phyloP scores from a whole-genome alignment of 2,329 filamentous ascomycete genomes.

The Tympanopsis confertula region DNA sequence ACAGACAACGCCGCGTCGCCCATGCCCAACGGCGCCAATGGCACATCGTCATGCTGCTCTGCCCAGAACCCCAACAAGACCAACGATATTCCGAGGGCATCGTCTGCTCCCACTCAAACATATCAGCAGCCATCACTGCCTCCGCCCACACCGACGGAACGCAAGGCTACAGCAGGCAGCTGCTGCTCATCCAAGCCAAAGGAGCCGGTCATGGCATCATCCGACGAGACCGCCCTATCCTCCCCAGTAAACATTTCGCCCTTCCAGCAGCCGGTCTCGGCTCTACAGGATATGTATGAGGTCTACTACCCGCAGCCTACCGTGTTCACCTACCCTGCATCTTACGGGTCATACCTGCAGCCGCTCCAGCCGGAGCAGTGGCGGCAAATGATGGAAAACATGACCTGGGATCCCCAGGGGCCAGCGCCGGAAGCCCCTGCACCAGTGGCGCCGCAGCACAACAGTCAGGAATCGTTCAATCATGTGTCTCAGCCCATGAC shows the following conservation, averaged over 20 bases:
- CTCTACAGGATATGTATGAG: conserved; percentile 25
- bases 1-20: not conserved
- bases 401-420: conserved; percentile 18
- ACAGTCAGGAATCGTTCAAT: no score
- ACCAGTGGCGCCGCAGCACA: not conserved
- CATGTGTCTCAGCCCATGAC: conserved; percentile 4
- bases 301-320: conserved; percentile 28
- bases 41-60: not conserved
- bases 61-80: not conserved
- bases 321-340: conserved; percentile 38
- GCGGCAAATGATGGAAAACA: conserved; percentile 31
- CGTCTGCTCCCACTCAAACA: conserved; percentile 1
- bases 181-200: conserved; percentile 23
- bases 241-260: not conserved
- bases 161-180: conserved; percentile 9
- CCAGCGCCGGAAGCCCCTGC: conserved; percentile 7
- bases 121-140: conserved; percentile 7
- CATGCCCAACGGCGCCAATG: not conserved
- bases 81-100: not conserved
- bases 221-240: not conserved
- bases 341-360: conserved; percentile 41
- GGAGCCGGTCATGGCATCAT: conserved; percentile 11
- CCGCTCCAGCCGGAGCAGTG: conserved; percentile 42
- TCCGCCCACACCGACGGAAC: conserved; percentile 9
- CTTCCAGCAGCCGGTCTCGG: conserved; percentile 16